Base-by-base conservation (phyloP, 169 alveolate species). In the Eimeria sp. region DNA sequence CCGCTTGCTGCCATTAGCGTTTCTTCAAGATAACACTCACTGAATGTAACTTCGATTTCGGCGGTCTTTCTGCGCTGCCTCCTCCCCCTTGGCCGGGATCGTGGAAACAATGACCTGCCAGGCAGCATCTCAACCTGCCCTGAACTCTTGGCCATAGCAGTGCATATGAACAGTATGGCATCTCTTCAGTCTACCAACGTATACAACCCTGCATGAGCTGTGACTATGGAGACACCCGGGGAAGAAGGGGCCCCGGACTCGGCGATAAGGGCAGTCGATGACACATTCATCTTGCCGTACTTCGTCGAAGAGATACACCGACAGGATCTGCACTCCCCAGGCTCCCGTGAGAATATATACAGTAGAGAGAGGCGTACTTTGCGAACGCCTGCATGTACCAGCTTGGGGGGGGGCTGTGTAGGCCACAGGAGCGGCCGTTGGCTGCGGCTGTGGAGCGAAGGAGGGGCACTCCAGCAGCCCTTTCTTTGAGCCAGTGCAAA, bases 181-280 rank as follows among this genome's bases (percentile, higher is more conserved):
- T 52, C 23, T 85, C 33, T 23, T 33, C 40, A 56, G 91, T 25
- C 68, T n/a, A 62, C 58, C 8, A 30, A 40, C 37, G 62, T 60
- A 14, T 20, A 37, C n/a, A 40, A 37, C 33, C 25, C 9, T 49
- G 89, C 71, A 25, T 80, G 49, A 80, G 68, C n/a, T 74, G 78
- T 56, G 49, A 60, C 54, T 25, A 87, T 87, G 94, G 94, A 87
- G 82, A 43, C 46, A 10, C 82, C 78, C 37, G 43, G 82, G 62
- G 77, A n/a, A 18, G 94, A 66, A 37, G 90, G 83, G 83, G 68
- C 33, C 94, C 83, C 83, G 49, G 68, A 66, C 23, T 52, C 49
- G 80, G 94, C 94, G 83, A 40, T 87, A 8, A 54, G 56, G 94
- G 94, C 94, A 27, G 94, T 87, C 27, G 68, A 58, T 46, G 66